A percentile compares a stretch with the other conserved stretches of the same genome.
Conservation (phyloP, 1,139 yeast species). For the Yamadazyma atlantica region DNA sequence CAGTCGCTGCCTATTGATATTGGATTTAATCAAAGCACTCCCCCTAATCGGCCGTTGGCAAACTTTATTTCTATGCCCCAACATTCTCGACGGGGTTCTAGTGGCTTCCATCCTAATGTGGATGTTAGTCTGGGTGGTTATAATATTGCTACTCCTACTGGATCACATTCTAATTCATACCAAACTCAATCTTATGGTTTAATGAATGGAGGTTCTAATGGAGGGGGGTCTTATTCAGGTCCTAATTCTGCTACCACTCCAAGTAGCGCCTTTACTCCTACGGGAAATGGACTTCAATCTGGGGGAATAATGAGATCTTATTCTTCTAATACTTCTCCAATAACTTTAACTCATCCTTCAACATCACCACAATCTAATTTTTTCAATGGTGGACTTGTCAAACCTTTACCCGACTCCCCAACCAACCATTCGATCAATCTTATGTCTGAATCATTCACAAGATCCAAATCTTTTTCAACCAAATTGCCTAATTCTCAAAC, state of each 20-base stretch:
- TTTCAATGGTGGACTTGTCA: conserved; percentile 8
- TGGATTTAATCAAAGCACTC: conserved; percentile 2
- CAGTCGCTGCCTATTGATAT: conserved; percentile 7
- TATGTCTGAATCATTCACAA: conserved; percentile 2
- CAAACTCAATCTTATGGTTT: neutral
- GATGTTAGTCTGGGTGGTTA: neutral
- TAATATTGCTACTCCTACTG: neutral
- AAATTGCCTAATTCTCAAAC: conserved; percentile 7
- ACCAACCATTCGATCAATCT: conserved; percentile 3
- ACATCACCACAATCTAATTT: conserved; percentile 15
- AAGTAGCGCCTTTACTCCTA: neutral
- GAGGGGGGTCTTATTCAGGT: neutral
- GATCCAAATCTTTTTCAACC: conserved; percentile 7
- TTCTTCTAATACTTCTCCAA: conserved; percentile 19
- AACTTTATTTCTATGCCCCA: conserved; percentile 3
- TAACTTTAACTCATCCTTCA: conserved; percentile 12
- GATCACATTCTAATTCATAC: conserved; percentile 1
- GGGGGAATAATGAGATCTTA: conserved; percentile 8
- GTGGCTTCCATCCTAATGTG: neutral
- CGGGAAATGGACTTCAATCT: neutral
- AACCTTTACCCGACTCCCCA: conserved; percentile 13
- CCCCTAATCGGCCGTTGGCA: conserved; percentile 6
- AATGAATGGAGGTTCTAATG: conserved; percentile 1
- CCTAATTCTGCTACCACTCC: conserved; percentile 5
- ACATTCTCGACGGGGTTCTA: neutral